Conservation (phyloP, 306 rosid genomes). For the Vigna radiata region DNA sequence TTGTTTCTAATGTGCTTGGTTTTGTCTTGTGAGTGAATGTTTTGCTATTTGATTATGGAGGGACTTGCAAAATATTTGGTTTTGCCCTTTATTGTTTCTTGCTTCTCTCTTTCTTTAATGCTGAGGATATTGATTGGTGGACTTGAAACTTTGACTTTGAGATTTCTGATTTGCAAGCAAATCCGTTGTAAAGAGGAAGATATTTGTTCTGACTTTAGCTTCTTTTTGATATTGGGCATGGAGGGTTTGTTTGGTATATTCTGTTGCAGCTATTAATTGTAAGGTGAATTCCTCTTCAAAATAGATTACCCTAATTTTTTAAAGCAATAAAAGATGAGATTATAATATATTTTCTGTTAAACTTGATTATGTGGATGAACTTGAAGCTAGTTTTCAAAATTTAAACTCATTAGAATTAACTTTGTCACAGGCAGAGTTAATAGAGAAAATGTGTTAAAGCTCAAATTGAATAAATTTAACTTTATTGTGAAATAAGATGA, state of each 20-base stretch:
- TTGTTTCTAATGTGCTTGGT: background rate
- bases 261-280: slow-evolving; percentile 1
- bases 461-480: background rate
- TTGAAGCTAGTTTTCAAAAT: background rate
- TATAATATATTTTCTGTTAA: too few relatives aligned
- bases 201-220: background rate
- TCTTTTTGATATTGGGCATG: background rate
- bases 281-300: background rate
- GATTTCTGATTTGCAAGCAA: background rate
- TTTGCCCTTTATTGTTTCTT: background rate
- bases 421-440: background rate
- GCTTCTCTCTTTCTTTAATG: background rate
- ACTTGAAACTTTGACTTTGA: slow-evolving; percentile 32
- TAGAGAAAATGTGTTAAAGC: background rate
- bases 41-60: background rate
- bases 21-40: background rate
- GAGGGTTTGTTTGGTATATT: background rate
- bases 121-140: slow-evolving; percentile 9
- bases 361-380: too few relatives aligned
- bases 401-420: background rate
- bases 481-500: background rate
- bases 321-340: too few relatives aligned
- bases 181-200: background rate
- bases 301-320: background rate
- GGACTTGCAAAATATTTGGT: background rate